Conservation (phyloP, 1,284 basidiomycete species). For the Austroboletus novae-zelandiae region DNA sequence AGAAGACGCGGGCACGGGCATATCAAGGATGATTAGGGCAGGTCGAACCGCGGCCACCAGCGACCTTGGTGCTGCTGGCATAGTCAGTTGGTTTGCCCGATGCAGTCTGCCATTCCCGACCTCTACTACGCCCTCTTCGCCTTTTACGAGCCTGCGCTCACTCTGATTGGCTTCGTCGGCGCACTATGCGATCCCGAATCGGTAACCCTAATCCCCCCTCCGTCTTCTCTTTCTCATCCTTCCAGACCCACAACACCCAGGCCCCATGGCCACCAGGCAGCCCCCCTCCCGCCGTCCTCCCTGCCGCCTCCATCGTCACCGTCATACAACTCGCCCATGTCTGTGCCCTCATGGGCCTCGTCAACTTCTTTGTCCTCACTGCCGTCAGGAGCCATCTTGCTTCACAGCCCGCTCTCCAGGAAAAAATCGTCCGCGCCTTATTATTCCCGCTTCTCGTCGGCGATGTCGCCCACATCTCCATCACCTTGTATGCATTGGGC, state of each 20-base stretch:
- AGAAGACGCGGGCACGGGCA: not conserved
- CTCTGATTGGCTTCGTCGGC: constrained; percentile 62
- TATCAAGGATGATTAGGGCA: constrained; percentile 36
- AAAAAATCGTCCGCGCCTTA: constrained; percentile 61
- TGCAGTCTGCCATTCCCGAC: constrained; percentile 62
- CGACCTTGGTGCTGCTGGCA: too few species aligned
- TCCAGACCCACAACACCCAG: constrained; percentile 66
- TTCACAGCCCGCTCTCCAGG: constrained; percentile 59
- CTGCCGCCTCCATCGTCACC: constrained; percentile 64
- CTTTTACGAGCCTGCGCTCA: constrained; percentile 67
- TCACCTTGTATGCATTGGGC: constrained; percentile 72
- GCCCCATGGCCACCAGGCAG: constrained; percentile 61
- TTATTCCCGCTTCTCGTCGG: constrained; percentile 67
- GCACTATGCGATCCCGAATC: constrained; percentile 63
- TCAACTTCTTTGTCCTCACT: constrained; percentile 66
- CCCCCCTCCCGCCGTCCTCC: constrained; percentile 49
- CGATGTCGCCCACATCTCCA: constrained; percentile 59
- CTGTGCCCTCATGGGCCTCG: constrained; percentile 65
- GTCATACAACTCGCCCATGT: constrained; percentile 70
- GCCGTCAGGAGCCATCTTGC: constrained; percentile 58
- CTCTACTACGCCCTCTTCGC: constrained; percentile 72
- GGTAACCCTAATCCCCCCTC: constrained; percentile 36
- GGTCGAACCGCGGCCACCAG: too few species aligned
- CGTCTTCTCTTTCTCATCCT: not conserved
- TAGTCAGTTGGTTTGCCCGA: constrained; percentile 6